Percentiles rank a stretch among this genome's conserved stretches.
Evolutionary conservation across 768 basidiomycete genomes (phyloP).

Genomic region (Trametes cubensis): DNA sequence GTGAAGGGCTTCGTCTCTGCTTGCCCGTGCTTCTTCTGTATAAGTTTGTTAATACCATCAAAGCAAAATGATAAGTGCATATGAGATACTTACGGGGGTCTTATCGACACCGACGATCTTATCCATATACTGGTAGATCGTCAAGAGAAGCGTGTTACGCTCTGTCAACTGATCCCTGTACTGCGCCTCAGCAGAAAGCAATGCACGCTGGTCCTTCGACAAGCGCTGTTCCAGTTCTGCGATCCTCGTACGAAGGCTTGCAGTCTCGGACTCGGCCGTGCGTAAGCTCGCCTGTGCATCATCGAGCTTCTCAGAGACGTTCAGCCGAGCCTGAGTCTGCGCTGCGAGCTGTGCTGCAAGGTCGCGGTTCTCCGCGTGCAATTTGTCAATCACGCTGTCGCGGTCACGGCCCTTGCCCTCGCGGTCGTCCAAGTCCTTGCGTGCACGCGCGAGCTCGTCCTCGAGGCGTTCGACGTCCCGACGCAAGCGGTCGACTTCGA

Average conservation of each 20-base stretch:
- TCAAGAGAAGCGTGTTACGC: slow-evolving; percentile 86
- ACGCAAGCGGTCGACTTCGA: slow-evolving; percentile 85
- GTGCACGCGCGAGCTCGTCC: slow-evolving; percentile 71
- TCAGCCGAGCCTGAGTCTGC: slow-evolving; percentile 85
- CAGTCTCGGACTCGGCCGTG: slow-evolving; percentile 69
- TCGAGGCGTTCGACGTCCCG: slow-evolving; percentile 83
- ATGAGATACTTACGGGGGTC: slow-evolving; percentile 62
- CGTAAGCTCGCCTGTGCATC: slow-evolving; percentile 59
- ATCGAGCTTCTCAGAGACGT: slow-evolving; percentile 91
- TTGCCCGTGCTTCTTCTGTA: slow-evolving; percentile 72
- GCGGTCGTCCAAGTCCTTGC: slow-evolving; percentile 67
- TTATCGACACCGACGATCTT: slow-evolving; percentile 90
- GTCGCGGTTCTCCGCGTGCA: slow-evolving; percentile 82
- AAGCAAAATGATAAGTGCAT: not conserved
- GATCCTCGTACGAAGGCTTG: slow-evolving; percentile 58
- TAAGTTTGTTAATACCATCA: not conserved
- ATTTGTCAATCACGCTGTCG: slow-evolving; percentile 70
- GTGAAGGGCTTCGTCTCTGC: slow-evolving; percentile 91
- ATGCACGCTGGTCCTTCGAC: slow-evolving; percentile 76
- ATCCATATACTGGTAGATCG: slow-evolving; percentile 94
- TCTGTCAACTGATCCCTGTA: slow-evolving; percentile 93
- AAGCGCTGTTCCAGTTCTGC: slow-evolving; percentile 79
- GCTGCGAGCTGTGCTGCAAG: slow-evolving; percentile 76
- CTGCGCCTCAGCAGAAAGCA: slow-evolving; percentile 73
- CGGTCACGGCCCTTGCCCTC: slow-evolving; percentile 69